Conservation (phyloP, 2,329 filamentous ascomycete genomes). For the Myotisia sp. region DNA sequence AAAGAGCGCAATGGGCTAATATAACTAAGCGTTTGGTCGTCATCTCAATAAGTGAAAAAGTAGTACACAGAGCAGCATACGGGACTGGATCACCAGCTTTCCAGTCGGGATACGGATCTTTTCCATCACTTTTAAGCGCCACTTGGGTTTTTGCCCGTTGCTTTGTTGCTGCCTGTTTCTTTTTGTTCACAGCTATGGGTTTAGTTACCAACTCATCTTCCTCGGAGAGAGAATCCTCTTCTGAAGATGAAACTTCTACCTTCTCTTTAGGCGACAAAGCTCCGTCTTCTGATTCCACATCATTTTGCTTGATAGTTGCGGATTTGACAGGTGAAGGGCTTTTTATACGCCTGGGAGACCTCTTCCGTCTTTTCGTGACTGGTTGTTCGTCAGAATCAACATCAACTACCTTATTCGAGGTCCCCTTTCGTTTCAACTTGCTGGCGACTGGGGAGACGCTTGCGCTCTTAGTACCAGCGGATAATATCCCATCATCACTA, state of each 20-base stretch:
- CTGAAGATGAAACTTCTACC: slow-evolving; percentile 14
- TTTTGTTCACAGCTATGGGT: slow-evolving; percentile 34
- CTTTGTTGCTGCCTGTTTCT: slow-evolving; percentile 58
- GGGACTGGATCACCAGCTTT: slow-evolving; percentile 75
- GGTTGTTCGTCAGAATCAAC: slow-evolving; percentile 47
- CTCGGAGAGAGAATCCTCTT: slow-evolving; percentile 28
- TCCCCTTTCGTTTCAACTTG: slow-evolving; percentile 26
- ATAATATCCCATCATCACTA: slow-evolving; percentile 9
- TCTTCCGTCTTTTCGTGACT: slow-evolving; percentile 40
- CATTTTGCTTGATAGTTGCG: background rate
- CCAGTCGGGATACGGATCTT: slow-evolving; percentile 93
- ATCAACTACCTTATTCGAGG: slow-evolving; percentile 29
- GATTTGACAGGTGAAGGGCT: background rate
- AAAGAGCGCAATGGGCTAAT: slow-evolving; percentile 73
- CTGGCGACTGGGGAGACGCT: slow-evolving; percentile 13
- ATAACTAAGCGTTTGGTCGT: slow-evolving; percentile 86
- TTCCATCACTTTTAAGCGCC: slow-evolving; percentile 51
- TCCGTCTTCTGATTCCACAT: slow-evolving; percentile 25
- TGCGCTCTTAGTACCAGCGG: slow-evolving; percentile 10
- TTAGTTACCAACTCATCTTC: slow-evolving; percentile 32
- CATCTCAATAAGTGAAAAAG: slow-evolving; percentile 88
- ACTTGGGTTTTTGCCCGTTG: slow-evolving; percentile 67
- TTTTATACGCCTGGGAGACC: slow-evolving; percentile 15
- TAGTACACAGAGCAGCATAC: slow-evolving; percentile 85
- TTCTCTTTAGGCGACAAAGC: slow-evolving; percentile 41